Evolutionary conservation across 176 grass and related monocot genomes (phyloP).

Genomic region (maize (Zea mays)): Zm-B73-REFERENCE-NAM-5.0 NC_050098.1:179260501-179261000

Average conservation of each 20-base stretch:
- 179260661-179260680: background rate
- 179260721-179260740: background rate
- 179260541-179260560: background rate
- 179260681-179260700: conserved; percentile 12
- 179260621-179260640: background rate
- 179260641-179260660: background rate
- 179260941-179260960: conserved; percentile 25
- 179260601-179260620: background rate
- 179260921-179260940: conserved; percentile 26
- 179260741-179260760: conserved; percentile 21
- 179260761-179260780: conserved; percentile 56
- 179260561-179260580: conserved; percentile 2
- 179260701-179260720: too few relatives aligned
- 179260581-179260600: background rate
- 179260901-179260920: conserved; percentile 52
- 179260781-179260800: conserved; percentile 60
- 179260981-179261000: conserved; percentile 25
- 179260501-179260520: background rate
- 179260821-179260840: conserved; percentile 73
- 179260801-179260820: conserved; percentile 86
- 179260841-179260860: conserved; percentile 81
- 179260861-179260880: conserved; percentile 54
- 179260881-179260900: conserved; percentile 74
- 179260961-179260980: conserved; percentile 12
- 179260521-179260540: background rate